Conservation (phyloP, 257 asterid genomes). For the Solanum tarapatanum region DNA sequence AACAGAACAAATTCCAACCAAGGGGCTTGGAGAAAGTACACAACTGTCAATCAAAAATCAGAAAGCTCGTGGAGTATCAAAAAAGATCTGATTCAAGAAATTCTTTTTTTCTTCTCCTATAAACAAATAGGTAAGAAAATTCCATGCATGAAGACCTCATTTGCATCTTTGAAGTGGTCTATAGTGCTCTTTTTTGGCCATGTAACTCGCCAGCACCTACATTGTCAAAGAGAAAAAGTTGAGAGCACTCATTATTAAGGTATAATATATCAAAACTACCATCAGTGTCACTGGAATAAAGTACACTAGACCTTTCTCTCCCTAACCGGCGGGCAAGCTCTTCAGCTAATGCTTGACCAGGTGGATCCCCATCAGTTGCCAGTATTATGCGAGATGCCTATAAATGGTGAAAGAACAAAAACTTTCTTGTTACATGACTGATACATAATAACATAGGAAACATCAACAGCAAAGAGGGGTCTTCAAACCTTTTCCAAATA, state of each 20-base stretch:
- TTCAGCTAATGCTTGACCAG: slow-evolving; percentile 97
- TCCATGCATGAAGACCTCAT: slow-evolving; percentile 49
- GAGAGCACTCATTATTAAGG: not conserved
- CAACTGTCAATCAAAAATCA: not conserved
- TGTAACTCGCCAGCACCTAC: slow-evolving; percentile 94
- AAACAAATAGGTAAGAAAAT: not conserved
- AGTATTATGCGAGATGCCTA: slow-evolving; percentile 95
- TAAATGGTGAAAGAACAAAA: slow-evolving; percentile 4
- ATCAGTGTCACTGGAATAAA: not conserved
- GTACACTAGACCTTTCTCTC: slow-evolving; percentile 59
- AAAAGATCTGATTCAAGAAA: not conserved
- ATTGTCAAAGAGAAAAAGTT: slow-evolving; percentile 7
- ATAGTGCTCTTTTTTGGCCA: slow-evolving; percentile 77
- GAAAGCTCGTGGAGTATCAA: not conserved
- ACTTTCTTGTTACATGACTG: slow-evolving; percentile 8
- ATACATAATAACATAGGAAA: slow-evolving; percentile 7
- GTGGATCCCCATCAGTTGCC: slow-evolving; percentile 91
- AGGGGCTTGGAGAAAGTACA: not conserved
- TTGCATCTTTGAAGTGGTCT: slow-evolving; percentile 78
- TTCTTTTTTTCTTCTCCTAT: not conserved
- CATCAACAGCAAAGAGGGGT: not conserved
- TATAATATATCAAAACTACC: not conserved
- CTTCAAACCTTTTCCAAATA: slow-evolving; percentile 55
- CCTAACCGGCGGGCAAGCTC: slow-evolving; percentile 98
- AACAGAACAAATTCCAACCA: not conserved